Evolutionary conservation across 768 basidiomycete genomes (phyloP).

Genomic region (Amanita subjunquillea): DNA sequence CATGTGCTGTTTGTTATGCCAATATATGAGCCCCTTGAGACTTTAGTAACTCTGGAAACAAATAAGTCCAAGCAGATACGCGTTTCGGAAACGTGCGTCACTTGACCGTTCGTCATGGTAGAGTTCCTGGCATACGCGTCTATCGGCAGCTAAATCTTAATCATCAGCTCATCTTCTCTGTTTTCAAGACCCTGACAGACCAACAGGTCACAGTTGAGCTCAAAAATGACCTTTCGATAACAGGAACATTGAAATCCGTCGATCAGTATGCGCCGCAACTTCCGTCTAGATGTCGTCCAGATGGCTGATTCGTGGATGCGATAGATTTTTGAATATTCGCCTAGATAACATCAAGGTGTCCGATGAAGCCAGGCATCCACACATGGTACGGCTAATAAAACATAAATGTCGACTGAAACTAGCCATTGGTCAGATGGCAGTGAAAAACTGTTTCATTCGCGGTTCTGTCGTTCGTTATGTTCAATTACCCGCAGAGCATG

Average conservation of each 20-base stretch:
- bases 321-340: conserved; percentile 90
- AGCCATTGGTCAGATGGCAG: conserved; percentile 71
- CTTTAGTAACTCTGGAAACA: neutral
- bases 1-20: neutral
- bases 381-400: conserved; percentile 56
- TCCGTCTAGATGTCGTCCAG: neutral
- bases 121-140: neutral
- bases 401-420: neutral
- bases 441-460: conserved; percentile 98
- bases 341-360: conserved; percentile 88
- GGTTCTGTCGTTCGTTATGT: conserved; percentile 98
- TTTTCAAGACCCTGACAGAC: conserved; percentile 98
- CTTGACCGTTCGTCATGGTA: conserved; percentile 3
- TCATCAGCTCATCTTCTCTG: conserved; percentile 82
- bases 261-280: conserved; percentile 66
- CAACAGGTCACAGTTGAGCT: conserved; percentile 95
- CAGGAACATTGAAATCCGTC: conserved; percentile 91
- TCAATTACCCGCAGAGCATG: conserved; percentile 82
- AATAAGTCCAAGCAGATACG: conserved; percentile 1
- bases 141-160: neutral
- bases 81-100: neutral
- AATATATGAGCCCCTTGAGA: conserved; percentile 1
- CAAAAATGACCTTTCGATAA: conserved; percentile 97
- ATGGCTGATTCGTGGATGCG: conserved; percentile 2
- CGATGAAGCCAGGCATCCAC: conserved; percentile 90